These are phyloP conservation scores for Fusarium aywerte DNA, from an alignment of 2,329 filamentous ascomycete species.

Conservation along the genomic window DNA sequence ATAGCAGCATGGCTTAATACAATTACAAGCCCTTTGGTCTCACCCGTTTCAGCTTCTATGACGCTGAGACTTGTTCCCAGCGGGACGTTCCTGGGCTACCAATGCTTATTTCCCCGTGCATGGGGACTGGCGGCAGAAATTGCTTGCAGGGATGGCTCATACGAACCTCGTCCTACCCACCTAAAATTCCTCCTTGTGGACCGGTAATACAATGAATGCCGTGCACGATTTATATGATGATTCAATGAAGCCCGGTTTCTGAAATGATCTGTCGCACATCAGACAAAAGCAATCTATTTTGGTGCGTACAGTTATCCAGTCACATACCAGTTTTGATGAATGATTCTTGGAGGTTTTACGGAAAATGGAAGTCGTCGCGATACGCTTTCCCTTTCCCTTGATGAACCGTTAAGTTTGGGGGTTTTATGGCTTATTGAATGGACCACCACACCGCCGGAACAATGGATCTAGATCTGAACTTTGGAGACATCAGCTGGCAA, in stretches of 20 bases:
- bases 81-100: constrained; percentile 2
- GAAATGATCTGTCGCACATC: constrained; percentile 8
- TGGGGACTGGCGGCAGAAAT: constrained; percentile 1
- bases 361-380: neutral
- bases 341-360: neutral
- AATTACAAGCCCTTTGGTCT: constrained; percentile 4
- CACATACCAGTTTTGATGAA: constrained; percentile 1
- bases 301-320: neutral
- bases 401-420: neutral
- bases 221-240: constrained; percentile 3
- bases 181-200: neutral
- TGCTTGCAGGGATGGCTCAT: neutral
- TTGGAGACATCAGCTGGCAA: neutral
- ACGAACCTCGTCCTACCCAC: constrained; percentile 10
- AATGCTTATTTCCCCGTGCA: constrained; percentile 13
- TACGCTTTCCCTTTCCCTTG: neutral
- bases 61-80: constrained; percentile 17
- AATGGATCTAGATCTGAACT: neutral
- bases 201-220: neutral
- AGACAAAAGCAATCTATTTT: constrained; percentile 10
- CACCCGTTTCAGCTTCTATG: constrained; percentile 16
- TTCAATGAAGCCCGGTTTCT: constrained; percentile 4
- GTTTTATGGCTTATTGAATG: neutral
- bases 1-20: neutral
- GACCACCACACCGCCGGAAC: neutral